Evolutionary conservation across 169 alveolate species (phyloP).

Genomic region (Haemoproteus tartakovskyi): DNA sequence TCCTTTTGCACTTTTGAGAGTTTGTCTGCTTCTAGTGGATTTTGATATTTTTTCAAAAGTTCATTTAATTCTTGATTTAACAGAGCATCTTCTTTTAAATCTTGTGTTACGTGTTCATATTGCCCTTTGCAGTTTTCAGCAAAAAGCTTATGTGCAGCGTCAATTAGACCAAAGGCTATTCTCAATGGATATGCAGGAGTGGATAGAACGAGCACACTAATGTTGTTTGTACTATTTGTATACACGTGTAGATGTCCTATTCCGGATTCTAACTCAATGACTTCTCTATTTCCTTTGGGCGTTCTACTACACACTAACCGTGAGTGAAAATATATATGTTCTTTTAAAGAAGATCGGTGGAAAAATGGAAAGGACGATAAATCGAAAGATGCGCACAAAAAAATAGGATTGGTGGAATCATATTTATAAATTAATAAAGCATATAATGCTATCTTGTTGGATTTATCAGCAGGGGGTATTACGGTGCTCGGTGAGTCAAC

Average conservation of each 20-base stretch:
- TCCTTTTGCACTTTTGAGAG: conserved; percentile 88
- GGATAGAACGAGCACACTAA: conserved; percentile 70
- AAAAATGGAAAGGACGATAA: conserved; percentile 65
- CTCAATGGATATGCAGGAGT: conserved; percentile 80
- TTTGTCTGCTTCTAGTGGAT: conserved; percentile 92
- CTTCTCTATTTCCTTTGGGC: conserved; percentile 83
- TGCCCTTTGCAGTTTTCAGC: conserved; percentile 8
- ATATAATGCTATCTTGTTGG: conserved; percentile 42
- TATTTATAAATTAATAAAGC: conserved; percentile 34
- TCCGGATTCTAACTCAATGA: conserved; percentile 84
- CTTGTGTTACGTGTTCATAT: conserved; percentile 33
- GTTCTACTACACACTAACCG: conserved; percentile 83
- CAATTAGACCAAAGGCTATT: conserved; percentile 79
- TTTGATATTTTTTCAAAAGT: conserved; percentile 84
- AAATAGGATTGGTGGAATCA: conserved; percentile 27
- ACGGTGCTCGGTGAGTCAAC: too few species aligned
- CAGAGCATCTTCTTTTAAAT: conserved; percentile 72
- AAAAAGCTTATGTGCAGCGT: conserved; percentile 43
- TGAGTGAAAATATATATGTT: conserved; percentile 78
- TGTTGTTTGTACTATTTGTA: conserved; percentile 15
- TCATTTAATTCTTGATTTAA: conserved; percentile 81
- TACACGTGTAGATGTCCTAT: conserved; percentile 78
- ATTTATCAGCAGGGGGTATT: too few species aligned
- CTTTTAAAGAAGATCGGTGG: conserved; percentile 80
- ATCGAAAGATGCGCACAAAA: conserved; percentile 42